Evolutionary conservation across 495 filamentous ascomycete genomes (phyloP).

Genomic region (Entonaema liquescens): DNA sequence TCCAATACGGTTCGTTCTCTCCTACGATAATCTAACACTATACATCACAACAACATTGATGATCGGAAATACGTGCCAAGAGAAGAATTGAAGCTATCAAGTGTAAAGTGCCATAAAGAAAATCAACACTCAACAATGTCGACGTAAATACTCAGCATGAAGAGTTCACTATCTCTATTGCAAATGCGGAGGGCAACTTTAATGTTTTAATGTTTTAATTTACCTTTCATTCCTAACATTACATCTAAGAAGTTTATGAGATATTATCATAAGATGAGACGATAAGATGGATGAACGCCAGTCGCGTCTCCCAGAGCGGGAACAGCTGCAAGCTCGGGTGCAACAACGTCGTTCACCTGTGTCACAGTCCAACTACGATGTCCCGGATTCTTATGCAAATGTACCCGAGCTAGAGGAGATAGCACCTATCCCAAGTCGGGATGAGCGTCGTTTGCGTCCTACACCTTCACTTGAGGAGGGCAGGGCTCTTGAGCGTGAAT

Average conservation of each 20-base stretch:
- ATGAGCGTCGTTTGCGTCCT: slow-evolving; percentile 47
- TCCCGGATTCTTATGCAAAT: slow-evolving; percentile 59
- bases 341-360: slow-evolving; percentile 29
- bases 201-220: neutral
- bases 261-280: neutral
- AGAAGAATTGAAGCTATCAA: slow-evolving; percentile 25
- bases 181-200: neutral
- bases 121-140: neutral
- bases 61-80: slow-evolving; percentile 35
- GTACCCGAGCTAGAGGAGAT: slow-evolving; percentile 57
- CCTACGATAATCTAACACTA: neutral
- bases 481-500: slow-evolving; percentile 32
- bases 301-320: slow-evolving; percentile 8
- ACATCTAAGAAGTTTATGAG: neutral
- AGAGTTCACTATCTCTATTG: neutral
- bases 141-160: neutral
- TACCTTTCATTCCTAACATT: neutral
- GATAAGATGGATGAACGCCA: slow-evolving; percentile 17
- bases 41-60: neutral
- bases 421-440: slow-evolving; percentile 56
- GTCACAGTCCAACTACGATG: slow-evolving; percentile 48
- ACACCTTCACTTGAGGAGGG: slow-evolving; percentile 41
- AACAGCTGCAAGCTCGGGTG: slow-evolving; percentile 16
- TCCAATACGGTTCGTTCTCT: slow-evolving; percentile 9
- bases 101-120: neutral